phyloP scores from a whole-genome alignment of 768 basidiomycete genomes.

The Trametes maxima region DNA sequence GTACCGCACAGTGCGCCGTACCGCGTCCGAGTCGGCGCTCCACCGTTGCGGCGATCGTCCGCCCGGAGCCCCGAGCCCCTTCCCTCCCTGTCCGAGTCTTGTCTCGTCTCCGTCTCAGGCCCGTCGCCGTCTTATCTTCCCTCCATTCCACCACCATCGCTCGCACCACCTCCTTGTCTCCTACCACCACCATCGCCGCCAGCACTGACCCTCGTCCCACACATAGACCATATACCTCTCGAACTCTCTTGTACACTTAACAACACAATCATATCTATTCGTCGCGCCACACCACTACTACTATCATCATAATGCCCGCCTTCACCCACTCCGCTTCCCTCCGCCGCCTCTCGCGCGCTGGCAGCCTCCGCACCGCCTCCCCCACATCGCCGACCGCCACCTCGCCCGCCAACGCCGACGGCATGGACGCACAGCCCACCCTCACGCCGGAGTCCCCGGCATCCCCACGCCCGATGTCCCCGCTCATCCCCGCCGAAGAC shows the following conservation, averaged over 20 bases:
- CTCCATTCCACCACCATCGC: constrained; percentile 7
- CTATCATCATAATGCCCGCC: constrained; percentile 18
- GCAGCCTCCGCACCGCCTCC: constrained; percentile 3
- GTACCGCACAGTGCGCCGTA: not conserved
- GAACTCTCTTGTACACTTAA: not conserved
- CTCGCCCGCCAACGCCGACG: not conserved
- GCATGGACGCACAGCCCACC: not conserved
- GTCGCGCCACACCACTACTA: not conserved
- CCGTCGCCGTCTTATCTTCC: constrained; percentile 9
- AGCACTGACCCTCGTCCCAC: not conserved
- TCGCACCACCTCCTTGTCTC: not conserved
- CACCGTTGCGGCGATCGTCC: constrained; percentile 13
- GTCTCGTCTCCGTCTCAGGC: constrained; percentile 4
- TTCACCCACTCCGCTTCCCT: constrained; percentile 15
- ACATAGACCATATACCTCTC: not conserved
- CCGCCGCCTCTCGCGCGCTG: constrained; percentile 13
- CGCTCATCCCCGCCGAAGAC: constrained; percentile 7
- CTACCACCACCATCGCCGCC: not conserved
- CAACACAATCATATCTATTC: not conserved
- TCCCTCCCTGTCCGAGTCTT: constrained; percentile 3
- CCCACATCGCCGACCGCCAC: not conserved
- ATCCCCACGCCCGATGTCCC: constrained; percentile 1
- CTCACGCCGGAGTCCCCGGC: not conserved
- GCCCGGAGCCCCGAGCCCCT: not conserved
- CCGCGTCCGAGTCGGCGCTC: constrained; percentile 10